These are phyloP conservation scores for Amylocarpus encephaloides DNA, from an alignment of 2,329 filamentous ascomycete species.

Conservation along the genomic window DNA sequence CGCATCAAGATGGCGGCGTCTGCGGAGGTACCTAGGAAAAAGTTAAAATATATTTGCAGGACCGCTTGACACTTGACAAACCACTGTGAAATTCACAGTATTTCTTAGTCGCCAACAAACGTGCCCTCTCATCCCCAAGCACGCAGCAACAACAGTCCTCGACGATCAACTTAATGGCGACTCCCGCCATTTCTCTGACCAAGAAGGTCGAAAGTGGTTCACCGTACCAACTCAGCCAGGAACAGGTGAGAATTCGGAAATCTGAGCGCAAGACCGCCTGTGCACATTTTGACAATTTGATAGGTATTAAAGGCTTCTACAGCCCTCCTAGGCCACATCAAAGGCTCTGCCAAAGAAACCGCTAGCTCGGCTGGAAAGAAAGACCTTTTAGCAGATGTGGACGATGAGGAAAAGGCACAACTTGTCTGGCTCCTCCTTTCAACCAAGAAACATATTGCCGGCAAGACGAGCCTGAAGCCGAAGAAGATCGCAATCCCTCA, in stretches of 20 bases:
- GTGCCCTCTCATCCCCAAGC: no score
- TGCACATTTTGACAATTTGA: slow-evolving; percentile 7
- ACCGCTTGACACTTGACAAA: no score
- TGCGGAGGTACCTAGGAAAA: no score
- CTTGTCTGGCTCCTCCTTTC: slow-evolving; percentile 58
- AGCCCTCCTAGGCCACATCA: slow-evolving; percentile 56
- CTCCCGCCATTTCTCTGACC: slow-evolving; percentile 27
- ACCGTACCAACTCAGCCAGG: slow-evolving; percentile 30
- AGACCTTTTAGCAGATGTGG: slow-evolving; percentile 45
- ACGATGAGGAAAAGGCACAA: slow-evolving; percentile 38
- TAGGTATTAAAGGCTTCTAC: slow-evolving; percentile 58
- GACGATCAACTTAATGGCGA: slow-evolving; percentile 20
- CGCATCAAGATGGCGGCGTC: no score
- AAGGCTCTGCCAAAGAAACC: slow-evolving; percentile 46
- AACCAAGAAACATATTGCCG: slow-evolving; percentile 59
- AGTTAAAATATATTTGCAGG: no score
- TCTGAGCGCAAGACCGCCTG: background rate
- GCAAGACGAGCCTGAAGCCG: slow-evolving; percentile 76
- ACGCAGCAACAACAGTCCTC: no score
- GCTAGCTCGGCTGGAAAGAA: slow-evolving; percentile 43
- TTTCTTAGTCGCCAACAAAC: no score
- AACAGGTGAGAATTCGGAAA: slow-evolving; percentile 25
- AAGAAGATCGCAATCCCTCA: slow-evolving; percentile 75
- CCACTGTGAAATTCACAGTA: no score
- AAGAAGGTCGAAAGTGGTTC: slow-evolving; percentile 30